Conservation (phyloP, 2,329 filamentous ascomycete species). For the Colletotrichum sp. region DNA sequence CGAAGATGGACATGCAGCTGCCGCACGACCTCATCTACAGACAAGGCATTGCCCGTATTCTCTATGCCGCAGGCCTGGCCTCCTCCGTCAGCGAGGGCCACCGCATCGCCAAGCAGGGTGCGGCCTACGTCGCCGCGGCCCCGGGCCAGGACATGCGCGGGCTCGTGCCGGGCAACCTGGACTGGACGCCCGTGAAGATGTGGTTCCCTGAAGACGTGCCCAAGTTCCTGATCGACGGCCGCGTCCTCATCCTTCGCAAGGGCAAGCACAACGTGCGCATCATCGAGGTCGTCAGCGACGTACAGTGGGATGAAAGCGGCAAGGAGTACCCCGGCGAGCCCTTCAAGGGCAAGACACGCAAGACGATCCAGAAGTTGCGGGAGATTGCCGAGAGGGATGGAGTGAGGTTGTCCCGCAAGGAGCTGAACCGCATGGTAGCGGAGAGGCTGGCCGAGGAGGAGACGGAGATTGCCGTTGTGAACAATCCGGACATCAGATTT, state of each 20-base stretch:
- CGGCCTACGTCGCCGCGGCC: constrained; percentile 65
- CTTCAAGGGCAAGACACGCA: constrained; percentile 51
- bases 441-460: constrained; percentile 24
- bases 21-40: constrained; percentile 60
- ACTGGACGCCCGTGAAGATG: constrained; percentile 66
- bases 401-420: constrained; percentile 26
- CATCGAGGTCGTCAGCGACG: constrained; percentile 63
- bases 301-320: constrained; percentile 55
- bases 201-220: constrained; percentile 62
- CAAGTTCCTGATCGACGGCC: constrained; percentile 65
- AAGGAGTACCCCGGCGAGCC: constrained; percentile 59
- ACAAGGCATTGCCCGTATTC: constrained; percentile 62
- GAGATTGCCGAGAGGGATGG: constrained; percentile 37
- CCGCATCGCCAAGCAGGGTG: constrained; percentile 58
- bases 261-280: constrained; percentile 69
- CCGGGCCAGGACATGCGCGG: constrained; percentile 46
- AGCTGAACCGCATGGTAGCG: constrained; percentile 33
- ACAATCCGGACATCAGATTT: constrained; percentile 46
- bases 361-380: constrained; percentile 42
- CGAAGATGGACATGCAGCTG: constrained; percentile 61
- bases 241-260: constrained; percentile 64
- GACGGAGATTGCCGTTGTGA: constrained; percentile 34
- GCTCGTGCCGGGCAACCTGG: constrained; percentile 55
- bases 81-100: constrained; percentile 61
- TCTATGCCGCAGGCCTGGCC: constrained; percentile 65